Percentiles rank a stretch among this genome's conserved stretches.
These are phyloP conservation scores for Heterobasidion parviporum DNA, from an alignment of 1,284 basidiomycete species.

Conservation along the genomic window DNA sequence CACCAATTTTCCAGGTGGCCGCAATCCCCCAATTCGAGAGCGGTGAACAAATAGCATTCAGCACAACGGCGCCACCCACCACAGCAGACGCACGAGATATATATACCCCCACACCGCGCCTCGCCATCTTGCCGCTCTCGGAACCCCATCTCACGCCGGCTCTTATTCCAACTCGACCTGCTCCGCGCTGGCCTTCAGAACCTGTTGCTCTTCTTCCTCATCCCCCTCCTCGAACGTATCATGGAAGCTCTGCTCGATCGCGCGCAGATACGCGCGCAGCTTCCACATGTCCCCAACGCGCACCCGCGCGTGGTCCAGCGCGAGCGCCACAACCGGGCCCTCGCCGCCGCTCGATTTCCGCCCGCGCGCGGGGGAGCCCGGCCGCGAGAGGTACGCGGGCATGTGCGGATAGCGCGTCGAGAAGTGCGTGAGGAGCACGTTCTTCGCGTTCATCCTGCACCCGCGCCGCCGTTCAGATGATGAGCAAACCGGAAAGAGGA, in stretches of 20 bases:
- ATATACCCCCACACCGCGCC: neutral
- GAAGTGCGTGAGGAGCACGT: conserved; percentile 89
- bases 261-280: conserved; percentile 63
- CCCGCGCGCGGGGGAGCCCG: neutral
- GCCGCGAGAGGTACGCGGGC: conserved; percentile 28
- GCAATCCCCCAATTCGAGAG: no score
- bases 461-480: neutral
- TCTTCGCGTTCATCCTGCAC: conserved; percentile 72
- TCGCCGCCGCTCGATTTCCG: conserved; percentile 1
- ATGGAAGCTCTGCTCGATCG: conserved; percentile 59
- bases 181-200: conserved; percentile 5
- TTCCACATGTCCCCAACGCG: conserved; percentile 78
- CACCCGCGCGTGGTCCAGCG: conserved; percentile 76
- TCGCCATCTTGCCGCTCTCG: neutral
- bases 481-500: neutral
- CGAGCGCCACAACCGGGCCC: conserved; percentile 51
- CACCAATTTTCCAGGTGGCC: no score
- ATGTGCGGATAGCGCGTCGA: conserved; percentile 91
- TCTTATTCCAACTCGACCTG: neutral
- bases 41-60: no score
- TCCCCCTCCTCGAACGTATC: conserved; percentile 50
- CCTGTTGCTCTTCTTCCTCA: conserved; percentile 32
- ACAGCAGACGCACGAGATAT: neutral
- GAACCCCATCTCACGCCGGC: neutral
- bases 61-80: neutral